Conservation (phyloP, 176 grass and related monocot genomes). For the Triticum turgidum region DNA sequence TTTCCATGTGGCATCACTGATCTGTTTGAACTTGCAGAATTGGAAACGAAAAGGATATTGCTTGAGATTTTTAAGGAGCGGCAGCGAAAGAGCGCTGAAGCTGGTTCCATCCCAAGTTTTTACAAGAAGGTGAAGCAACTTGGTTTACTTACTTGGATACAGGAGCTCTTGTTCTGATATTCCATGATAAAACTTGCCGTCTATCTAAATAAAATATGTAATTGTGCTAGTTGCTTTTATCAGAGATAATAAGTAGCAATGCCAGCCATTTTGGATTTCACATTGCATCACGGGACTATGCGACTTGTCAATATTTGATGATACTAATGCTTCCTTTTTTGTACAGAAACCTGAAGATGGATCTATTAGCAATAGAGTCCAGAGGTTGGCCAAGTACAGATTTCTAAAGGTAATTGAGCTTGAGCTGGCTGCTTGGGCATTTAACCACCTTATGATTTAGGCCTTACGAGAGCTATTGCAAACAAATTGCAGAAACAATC, state of each 20-base stretch:
- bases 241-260: background rate
- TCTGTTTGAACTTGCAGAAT: constrained; percentile 50
- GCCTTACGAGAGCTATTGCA: constrained; percentile 23
- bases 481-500: constrained; percentile 91
- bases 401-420: constrained; percentile 87
- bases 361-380: constrained; percentile 96
- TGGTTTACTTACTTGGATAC: background rate
- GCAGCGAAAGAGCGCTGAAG: constrained; percentile 86
- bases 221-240: background rate
- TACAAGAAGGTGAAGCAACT: constrained; percentile 85
- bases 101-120: constrained; percentile 96
- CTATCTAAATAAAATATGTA: background rate
- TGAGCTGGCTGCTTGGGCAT: background rate
- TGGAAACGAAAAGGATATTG: constrained; percentile 98
- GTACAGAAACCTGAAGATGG: constrained; percentile 93
- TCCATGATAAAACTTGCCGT: background rate
- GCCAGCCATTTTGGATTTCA: background rate
- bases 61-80: constrained; percentile 98
- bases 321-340: constrained; percentile 19
- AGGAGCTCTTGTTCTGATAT: background rate
- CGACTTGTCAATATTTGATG: background rate
- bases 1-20: background rate
- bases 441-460: background rate
- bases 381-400: constrained; percentile 91
- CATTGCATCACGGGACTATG: background rate